A percentile compares a stretch with the other conserved stretches of the same genome.
These are phyloP conservation scores for Macrotyloma uniflorum DNA, from an alignment of 306 rosid species.

Conservation along the genomic window DNA sequence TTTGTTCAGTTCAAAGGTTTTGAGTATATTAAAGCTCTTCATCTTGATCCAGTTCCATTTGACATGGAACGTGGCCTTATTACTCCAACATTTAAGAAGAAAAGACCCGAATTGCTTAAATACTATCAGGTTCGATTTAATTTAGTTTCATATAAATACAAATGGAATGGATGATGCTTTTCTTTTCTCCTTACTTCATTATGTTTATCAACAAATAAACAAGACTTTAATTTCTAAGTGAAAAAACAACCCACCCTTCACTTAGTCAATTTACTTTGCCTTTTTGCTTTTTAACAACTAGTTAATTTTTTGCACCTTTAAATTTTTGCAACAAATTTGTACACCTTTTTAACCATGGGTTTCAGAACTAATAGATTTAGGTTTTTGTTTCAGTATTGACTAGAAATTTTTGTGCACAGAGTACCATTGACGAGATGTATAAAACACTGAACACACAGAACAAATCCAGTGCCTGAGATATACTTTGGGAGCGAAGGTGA, in stretches of 20 bases:
- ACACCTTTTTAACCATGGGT: neutral
- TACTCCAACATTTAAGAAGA: slow-evolving; percentile 90
- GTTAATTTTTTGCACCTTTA: neutral
- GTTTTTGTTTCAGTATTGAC: slow-evolving; percentile 20
- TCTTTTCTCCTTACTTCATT: neutral
- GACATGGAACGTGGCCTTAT: slow-evolving; percentile 90
- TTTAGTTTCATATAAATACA: neutral
- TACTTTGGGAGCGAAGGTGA: neutral
- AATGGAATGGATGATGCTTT: neutral
- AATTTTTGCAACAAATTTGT: too few relatives aligned
- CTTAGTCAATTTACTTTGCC: too few relatives aligned
- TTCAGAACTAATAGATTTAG: neutral
- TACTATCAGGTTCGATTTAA: slow-evolving; percentile 65
- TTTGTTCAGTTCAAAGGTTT: slow-evolving; percentile 84
- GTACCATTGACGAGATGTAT: slow-evolving; percentile 69
- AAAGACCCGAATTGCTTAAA: slow-evolving; percentile 86
- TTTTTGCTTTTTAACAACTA: too few relatives aligned
- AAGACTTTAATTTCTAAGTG: too few relatives aligned
- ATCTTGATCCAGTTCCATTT: slow-evolving; percentile 89
- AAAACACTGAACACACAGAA: slow-evolving; percentile 36
- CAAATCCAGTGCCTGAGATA: slow-evolving; percentile 50
- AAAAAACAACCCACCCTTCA: too few relatives aligned
- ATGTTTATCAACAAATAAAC: neutral
- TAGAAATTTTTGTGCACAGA: slow-evolving; percentile 46
- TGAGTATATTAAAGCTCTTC: slow-evolving; percentile 71